Conservation (phyloP, 768 basidiomycete genomes). For the Mrakia hoshinonis region DNA sequence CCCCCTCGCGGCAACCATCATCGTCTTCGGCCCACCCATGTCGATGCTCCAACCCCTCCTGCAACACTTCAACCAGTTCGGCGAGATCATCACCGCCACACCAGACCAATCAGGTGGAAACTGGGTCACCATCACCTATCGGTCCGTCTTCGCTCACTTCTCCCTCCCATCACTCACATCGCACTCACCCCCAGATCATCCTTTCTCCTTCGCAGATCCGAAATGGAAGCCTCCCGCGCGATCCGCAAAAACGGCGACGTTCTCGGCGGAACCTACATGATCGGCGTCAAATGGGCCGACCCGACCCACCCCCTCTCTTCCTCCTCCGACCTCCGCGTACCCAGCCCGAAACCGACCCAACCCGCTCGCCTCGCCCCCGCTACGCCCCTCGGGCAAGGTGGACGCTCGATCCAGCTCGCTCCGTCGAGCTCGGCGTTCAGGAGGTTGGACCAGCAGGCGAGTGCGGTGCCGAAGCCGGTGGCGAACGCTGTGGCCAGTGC, state of each 20-base stretch:
- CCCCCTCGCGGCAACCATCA: slow-evolving; percentile 41
- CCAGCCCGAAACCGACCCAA: not conserved
- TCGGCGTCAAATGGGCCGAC: slow-evolving; percentile 70
- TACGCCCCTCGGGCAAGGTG: not conserved
- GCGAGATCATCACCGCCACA: slow-evolving; percentile 60
- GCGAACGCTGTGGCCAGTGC: not conserved
- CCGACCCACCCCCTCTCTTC: not conserved
- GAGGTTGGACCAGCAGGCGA: not conserved
- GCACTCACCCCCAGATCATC: too few species aligned
- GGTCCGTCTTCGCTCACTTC: slow-evolving; percentile 42
- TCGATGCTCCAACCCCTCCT: slow-evolving; percentile 57
- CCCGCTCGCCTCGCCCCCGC: not conserved
- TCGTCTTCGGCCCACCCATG: slow-evolving; percentile 82
- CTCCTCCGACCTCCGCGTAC: not conserved
- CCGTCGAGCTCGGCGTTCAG: slow-evolving; percentile 20
- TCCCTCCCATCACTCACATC: not conserved
- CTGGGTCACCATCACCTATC: slow-evolving; percentile 72
- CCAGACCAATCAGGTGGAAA: slow-evolving; percentile 61
- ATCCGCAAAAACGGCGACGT: slow-evolving; percentile 76
- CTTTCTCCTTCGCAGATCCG: not conserved
- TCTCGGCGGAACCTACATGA: slow-evolving; percentile 58
- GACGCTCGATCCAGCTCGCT: slow-evolving; percentile 20
- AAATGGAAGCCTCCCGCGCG: slow-evolving; percentile 64
- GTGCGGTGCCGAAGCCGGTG: not conserved
- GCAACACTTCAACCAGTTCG: slow-evolving; percentile 44